A percentile compares a stretch with the other conserved stretches of the same genome.
Conservation (phyloP, 345 rosid genomes). For the Microcos paniculata region DNA sequence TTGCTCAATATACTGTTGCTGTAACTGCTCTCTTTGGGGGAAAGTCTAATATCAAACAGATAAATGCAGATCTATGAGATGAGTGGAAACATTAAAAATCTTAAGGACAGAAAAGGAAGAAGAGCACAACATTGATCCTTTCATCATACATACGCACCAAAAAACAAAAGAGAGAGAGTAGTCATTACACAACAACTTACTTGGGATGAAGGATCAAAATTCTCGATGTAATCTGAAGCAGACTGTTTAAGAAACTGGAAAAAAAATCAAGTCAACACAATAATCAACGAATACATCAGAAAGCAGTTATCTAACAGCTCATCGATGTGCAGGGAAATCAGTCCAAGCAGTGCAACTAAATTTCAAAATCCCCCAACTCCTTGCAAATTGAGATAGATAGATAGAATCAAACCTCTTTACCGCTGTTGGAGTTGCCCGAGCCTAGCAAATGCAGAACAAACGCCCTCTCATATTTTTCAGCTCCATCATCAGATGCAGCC, state of each 20-base stretch:
- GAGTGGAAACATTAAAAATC: not conserved
- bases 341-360: not conserved
- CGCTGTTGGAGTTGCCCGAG: conserved; percentile 39
- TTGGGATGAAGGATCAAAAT: conserved; percentile 73
- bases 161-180: not conserved
- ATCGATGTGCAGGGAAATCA: too few species aligned
- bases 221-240: conserved; percentile 59
- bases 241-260: conserved; percentile 83
- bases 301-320: not conserved
- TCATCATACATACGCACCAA: not conserved
- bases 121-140: not conserved
- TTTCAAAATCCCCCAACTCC: not conserved
- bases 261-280: not conserved
- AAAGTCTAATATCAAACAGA: conserved; percentile 46
- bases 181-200: conserved; percentile 43
- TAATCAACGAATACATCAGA: not conserved
- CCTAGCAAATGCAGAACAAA: conserved; percentile 75
- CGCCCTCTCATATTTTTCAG: conserved; percentile 78
- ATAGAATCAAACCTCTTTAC: conserved; percentile 57
- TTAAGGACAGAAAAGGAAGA: not conserved
- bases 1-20: conserved; percentile 57
- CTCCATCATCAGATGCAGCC: conserved; percentile 74
- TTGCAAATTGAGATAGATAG: not conserved
- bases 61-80: conserved; percentile 13
- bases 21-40: conserved; percentile 72